Percentiles rank a stretch among this genome's conserved stretches.
Evolutionary conservation across 805 yeast species (phyloP).

Genomic region (Wickerhamiella domercqiae): DNA sequence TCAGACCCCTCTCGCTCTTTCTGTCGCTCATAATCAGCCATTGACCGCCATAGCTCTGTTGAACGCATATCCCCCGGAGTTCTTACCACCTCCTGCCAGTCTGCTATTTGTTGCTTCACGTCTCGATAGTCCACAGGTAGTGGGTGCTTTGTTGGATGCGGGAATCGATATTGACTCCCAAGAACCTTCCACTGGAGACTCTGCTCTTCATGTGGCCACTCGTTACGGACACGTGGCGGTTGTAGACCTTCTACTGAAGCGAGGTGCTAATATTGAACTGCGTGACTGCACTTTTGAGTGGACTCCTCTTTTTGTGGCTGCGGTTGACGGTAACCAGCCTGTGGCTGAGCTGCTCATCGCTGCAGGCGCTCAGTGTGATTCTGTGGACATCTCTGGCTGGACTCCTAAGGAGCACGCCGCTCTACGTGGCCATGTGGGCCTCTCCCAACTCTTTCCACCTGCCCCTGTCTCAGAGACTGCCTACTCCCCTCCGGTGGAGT

Average conservation of each 20-base stretch:
- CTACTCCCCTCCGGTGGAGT: not conserved
- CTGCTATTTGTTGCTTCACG: constrained; percentile 54
- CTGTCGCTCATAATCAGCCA: constrained; percentile 74
- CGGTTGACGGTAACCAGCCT: constrained; percentile 60
- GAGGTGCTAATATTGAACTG: constrained; percentile 59
- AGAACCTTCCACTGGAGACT: constrained; percentile 42
- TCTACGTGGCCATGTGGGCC: constrained; percentile 65
- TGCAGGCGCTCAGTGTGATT: constrained; percentile 37
- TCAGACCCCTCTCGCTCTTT: constrained; percentile 67
- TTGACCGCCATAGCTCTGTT: constrained; percentile 50
- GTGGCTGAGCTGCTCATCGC: constrained; percentile 41
- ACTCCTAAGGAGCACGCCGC: constrained; percentile 95
- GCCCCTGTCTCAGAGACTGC: no score
- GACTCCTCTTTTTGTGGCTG: constrained; percentile 87
- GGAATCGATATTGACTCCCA: constrained; percentile 48
- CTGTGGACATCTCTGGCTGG: constrained; percentile 82
- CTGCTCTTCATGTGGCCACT: constrained; percentile 70
- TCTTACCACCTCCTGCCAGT: constrained; percentile 1
- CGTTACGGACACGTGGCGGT: constrained; percentile 42
- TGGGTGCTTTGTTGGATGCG: constrained; percentile 34
- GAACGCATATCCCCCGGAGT: constrained; percentile 18
- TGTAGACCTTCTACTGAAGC: constrained; percentile 41
- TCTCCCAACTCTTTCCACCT: constrained; percentile 40
- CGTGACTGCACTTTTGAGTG: constrained; percentile 73
- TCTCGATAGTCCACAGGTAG: constrained; percentile 42